Conservation (phyloP, 345 rosid species). For the Heritiera fomes region DNA sequence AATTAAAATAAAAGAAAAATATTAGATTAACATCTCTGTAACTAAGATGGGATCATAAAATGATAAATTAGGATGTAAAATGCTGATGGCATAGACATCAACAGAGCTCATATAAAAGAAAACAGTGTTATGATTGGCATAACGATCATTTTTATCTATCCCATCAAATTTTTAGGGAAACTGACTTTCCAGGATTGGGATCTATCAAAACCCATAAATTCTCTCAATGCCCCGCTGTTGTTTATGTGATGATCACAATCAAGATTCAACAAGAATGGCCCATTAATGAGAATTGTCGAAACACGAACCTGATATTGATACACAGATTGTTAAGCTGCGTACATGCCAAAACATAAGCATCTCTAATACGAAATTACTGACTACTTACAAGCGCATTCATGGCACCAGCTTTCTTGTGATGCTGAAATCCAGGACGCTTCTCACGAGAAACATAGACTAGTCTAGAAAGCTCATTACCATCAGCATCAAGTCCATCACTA, state of each 20-base stretch:
- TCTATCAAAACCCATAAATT: slow-evolving; percentile 97
- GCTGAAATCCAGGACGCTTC: slow-evolving; percentile 94
- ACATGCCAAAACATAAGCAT: slow-evolving; percentile 15
- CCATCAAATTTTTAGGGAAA: slow-evolving; percentile 96
- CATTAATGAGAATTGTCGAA: slow-evolving; percentile 85
- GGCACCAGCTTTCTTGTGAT: slow-evolving; percentile 97
- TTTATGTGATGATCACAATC: slow-evolving; percentile 95
- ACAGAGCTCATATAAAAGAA: slow-evolving; percentile 76
- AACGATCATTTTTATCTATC: slow-evolving; percentile 83
- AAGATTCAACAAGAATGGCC: slow-evolving; percentile 88
- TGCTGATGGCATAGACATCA: neutral
- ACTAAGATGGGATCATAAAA: slow-evolving; percentile 5
- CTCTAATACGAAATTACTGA: neutral
- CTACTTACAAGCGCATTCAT: slow-evolving; percentile 81
- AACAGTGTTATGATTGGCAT: slow-evolving; percentile 86
- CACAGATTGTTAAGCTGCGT: neutral
- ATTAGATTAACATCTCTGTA: slow-evolving; percentile 1
- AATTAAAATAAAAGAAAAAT: neutral
- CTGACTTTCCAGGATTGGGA: slow-evolving; percentile 84
- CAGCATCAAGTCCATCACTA: slow-evolving; percentile 88
- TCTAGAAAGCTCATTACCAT: slow-evolving; percentile 87
- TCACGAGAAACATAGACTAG: slow-evolving; percentile 93
- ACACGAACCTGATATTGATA: slow-evolving; percentile 69
- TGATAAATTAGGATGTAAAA: neutral
- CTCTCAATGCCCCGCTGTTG: slow-evolving; percentile 86